These are phyloP conservation scores for Acacia confusa DNA, from an alignment of 306 rosid genomes.

Conservation along the genomic window DNA sequence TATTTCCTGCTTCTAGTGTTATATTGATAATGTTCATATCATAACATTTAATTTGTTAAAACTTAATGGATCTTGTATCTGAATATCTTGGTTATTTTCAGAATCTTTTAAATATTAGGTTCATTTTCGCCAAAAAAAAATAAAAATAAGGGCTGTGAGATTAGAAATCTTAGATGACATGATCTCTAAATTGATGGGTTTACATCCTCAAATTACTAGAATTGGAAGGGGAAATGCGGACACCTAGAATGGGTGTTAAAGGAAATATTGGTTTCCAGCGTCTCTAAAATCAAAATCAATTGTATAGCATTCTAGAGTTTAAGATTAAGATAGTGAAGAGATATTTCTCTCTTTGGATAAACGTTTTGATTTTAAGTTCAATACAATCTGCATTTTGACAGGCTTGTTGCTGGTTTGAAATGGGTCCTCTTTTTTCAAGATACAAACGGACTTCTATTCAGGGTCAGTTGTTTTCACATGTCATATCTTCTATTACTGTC, in stretches of 20 bases:
- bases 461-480: conserved; percentile 47
- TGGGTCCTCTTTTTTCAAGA: conserved; percentile 99
- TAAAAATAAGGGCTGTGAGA: not conserved
- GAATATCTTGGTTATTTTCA: conserved; percentile 11
- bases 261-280: not conserved
- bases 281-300: conserved; percentile 26
- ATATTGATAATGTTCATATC: not conserved
- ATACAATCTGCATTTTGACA: conserved; percentile 31
- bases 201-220: conserved; percentile 14
- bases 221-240: conserved; percentile 1
- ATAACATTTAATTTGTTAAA: not conserved
- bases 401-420: conserved; percentile 85
- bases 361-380: conserved; percentile 28
- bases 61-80: conserved; percentile 10
- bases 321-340: conserved; percentile 10
- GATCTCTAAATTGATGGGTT: conserved; percentile 30
- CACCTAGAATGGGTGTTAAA: not conserved
- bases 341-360: not conserved
- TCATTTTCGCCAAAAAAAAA: not conserved
- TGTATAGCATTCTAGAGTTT: conserved; percentile 17
- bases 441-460: conserved; percentile 95
- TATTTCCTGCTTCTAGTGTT: not conserved
- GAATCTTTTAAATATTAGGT: conserved; percentile 6
- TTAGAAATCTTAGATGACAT: conserved; percentile 11
- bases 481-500: conserved; percentile 14